A percentile compares a stretch with the other conserved stretches of the same genome.
Evolutionary conservation across 1,284 basidiomycete genomes (phyloP).

Genomic region (Polyporus tsugae): DNA sequence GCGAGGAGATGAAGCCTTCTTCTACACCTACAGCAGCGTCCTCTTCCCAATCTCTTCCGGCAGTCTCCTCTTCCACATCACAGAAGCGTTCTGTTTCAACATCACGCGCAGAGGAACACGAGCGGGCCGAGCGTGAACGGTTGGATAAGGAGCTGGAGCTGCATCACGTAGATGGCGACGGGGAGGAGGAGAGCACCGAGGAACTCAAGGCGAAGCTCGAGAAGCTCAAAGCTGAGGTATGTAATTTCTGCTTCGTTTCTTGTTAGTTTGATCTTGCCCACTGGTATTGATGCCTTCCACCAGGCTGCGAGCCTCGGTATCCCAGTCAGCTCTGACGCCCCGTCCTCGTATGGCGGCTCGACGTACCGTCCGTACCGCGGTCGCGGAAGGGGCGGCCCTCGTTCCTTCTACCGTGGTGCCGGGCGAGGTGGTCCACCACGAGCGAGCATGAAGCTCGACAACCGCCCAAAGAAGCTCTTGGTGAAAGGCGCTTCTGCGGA

Average conservation of each 20-base stretch:
- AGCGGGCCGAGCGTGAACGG: conserved; percentile 66
- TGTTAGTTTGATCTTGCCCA: neutral
- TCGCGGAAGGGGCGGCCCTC: conserved; percentile 60
- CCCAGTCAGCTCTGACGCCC: conserved; percentile 52
- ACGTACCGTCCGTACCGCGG: conserved; percentile 77
- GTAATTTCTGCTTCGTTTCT: neutral
- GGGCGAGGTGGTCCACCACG: conserved; percentile 71
- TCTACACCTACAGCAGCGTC: conserved; percentile 35
- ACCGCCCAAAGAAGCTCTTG: conserved; percentile 84
- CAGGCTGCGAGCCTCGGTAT: conserved; percentile 87
- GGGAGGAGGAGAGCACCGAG: conserved; percentile 67
- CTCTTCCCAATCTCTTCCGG: conserved; percentile 40
- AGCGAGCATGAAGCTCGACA: conserved; percentile 87
- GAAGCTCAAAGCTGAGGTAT: conserved; percentile 84
- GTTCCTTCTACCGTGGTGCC: conserved; percentile 65
- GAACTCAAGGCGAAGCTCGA: conserved; percentile 83
- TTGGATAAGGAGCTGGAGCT: conserved; percentile 82
- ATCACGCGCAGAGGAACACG: conserved; percentile 49
- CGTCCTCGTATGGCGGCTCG: conserved; percentile 40
- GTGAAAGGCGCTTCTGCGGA: conserved; percentile 73
- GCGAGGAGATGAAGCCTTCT: conserved; percentile 77
- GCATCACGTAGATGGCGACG: conserved; percentile 54
- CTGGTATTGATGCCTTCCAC: neutral
- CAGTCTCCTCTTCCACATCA: conserved; percentile 28
- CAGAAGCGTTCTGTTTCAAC: conserved; percentile 40